Evolutionary conservation across 176 grass and related monocot genomes (phyloP), one percentile per base, ranked within the genome.

Genomic region (Triticum turgidum): DNA sequence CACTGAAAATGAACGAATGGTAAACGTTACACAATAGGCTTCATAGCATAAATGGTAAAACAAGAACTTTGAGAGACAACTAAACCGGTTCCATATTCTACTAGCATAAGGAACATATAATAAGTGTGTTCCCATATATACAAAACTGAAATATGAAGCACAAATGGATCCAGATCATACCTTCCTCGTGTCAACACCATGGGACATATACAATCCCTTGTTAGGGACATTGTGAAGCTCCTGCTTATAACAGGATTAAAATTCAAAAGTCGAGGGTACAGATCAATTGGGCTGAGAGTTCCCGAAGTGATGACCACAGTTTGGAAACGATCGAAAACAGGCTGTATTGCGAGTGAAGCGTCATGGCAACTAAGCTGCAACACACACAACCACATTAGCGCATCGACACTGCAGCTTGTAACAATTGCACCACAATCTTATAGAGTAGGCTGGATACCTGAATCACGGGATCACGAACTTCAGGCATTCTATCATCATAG

Each of bases 151-250:
- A 63, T 47, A 83, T 54, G 54, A 65, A 86, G 12, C 54, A 52
- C 11, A 63, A 25, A 69, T 71, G 54, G 14, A 32, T 76, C 27
- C 12, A 81, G 42, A 45, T 18, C 54, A 83, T 89, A 95, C 96
- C 96, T 98, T 92, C 96, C 96, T 76, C 96, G 91, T 79, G 96
- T 98, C 70, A 98, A 87, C 80, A 98, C 93, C 96, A 98, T 98
- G 34, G 96, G 96, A 47, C 96, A 98, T 83, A 98, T 98, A 56
- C 96, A 98, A 84, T 98, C 96, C 84, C 96, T 93, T 61, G 96
- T 94, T 81, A 98, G 87, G 58, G 96, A 98, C 96, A 96, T 98
- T 24, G 90, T 98, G 84, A 98, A 98, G 80, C 96, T 98, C 83
- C 85, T 89, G 86, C 96, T 98, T 89, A 98, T 96, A 77, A 98